A percentile compares a stretch with the other conserved stretches of the same genome.
phyloP scores from a whole-genome alignment of 1,284 basidiomycete species.

The Cutaneotrichosporon cutaneum region DNA sequence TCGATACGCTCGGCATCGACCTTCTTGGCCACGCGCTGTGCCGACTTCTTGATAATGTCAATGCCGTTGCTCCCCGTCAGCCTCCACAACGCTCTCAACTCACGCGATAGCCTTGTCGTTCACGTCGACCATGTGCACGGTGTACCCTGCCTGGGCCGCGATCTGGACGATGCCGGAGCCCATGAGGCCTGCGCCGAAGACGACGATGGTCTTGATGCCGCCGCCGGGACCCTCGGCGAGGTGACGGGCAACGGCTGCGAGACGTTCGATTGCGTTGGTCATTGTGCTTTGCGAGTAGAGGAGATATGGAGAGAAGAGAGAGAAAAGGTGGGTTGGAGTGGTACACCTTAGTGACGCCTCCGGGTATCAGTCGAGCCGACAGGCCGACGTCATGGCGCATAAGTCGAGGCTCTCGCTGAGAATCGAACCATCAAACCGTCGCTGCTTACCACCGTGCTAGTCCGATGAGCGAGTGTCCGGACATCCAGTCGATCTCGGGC shows the following conservation, averaged over 20 bases:
- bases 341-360: not conserved
- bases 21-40: slow-evolving; percentile 57
- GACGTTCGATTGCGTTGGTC: not conserved
- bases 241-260: slow-evolving; percentile 2
- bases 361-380: not conserved
- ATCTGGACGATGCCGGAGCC: slow-evolving; percentile 58
- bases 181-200: slow-evolving; percentile 57
- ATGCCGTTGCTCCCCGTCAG: slow-evolving; percentile 56
- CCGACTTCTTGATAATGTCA: slow-evolving; percentile 58
- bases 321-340: not conserved
- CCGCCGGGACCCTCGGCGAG: slow-evolving; percentile 8
- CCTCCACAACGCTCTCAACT: slow-evolving; percentile 2
- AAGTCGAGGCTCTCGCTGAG: no score
- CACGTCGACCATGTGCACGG: slow-evolving; percentile 53
- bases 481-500: no score
- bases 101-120: slow-evolving; percentile 50
- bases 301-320: not conserved
- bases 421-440: no score
- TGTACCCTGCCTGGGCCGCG: slow-evolving; percentile 55
- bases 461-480: no score
- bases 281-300: not conserved
- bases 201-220: slow-evolving; percentile 47
- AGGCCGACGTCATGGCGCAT: no score
- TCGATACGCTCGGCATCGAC: slow-evolving; percentile 54
- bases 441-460: no score